Evolutionary conservation across 2,329 filamentous ascomycete species (phyloP), one percentile per base, ranked within the genome.

Genomic region (Cladosporium sp.): DNA sequence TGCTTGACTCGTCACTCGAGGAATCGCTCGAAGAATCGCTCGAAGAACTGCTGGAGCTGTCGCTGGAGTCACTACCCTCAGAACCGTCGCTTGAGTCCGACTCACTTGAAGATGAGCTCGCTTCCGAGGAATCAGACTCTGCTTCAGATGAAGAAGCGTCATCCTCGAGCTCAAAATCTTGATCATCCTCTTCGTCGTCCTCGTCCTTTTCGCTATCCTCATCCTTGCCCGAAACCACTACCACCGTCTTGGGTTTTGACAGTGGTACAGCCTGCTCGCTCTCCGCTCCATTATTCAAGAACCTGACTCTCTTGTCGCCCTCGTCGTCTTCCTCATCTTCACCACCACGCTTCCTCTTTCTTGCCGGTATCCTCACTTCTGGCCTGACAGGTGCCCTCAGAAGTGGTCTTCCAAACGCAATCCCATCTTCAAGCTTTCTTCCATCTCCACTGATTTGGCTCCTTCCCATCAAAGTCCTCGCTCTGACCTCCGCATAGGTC

Each of bases 401-500:
- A 24, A 83, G 82, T 0, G 80, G 75, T 67, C 86, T 86, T 2
- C 94, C 93, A 76, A 94, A 97, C 0, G 92, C 86, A 24, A 97
- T 83, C 3, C 94, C 93, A 75, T 98, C 94, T 12, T 95, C 85
- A 6, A 97, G 83, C 75, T 93, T 93, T 70, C 85, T 89, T 4
- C 94, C 93, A 76, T 92, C 90, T 1, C 81, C 73, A 0, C 90
- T 88, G 63, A 97, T 96, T 77, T 97, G 93, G 69, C 90, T 83
- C 58, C 94, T 87, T 30, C 94, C 93, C 66, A 87, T 89, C 12
- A 96, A 80, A 64, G 87, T 87, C 70, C 93, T 85, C 58, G 88
- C 85, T 73, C 88, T 87, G 10, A 95, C 79, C 75, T 98, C 94
- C 52, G 89, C 86, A 28, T 86, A 88, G 64, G 90, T 84, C 44